Evolutionary conservation across 2,329 filamentous ascomycete genomes (phyloP).

Genomic region (Lecanicillium sp.): DNA sequence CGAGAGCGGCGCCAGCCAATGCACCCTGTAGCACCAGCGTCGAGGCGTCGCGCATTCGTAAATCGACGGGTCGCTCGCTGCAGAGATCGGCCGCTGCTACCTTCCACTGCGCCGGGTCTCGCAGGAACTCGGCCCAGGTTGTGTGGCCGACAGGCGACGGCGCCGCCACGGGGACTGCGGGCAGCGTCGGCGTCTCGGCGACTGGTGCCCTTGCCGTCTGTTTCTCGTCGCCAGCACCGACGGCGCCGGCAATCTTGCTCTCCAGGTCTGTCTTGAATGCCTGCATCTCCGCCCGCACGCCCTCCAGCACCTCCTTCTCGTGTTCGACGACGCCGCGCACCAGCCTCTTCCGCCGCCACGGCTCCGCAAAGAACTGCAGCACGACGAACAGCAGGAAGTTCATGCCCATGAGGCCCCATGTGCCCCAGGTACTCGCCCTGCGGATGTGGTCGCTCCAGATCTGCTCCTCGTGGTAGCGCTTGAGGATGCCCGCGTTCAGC

Average conservation of each 20-base stretch:
- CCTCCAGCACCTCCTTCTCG: slow-evolving; percentile 54
- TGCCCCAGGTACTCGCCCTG: slow-evolving; percentile 95
- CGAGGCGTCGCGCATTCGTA: slow-evolving; percentile 66
- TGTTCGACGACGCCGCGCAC: slow-evolving; percentile 79
- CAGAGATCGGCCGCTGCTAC: slow-evolving; percentile 50
- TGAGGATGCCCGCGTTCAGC: slow-evolving; percentile 76
- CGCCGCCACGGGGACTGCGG: neutral
- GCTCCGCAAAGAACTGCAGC: slow-evolving; percentile 85
- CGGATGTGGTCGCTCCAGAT: slow-evolving; percentile 98
- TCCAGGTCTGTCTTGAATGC: slow-evolving; percentile 26
- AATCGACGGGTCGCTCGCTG: slow-evolving; percentile 57
- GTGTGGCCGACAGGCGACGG: slow-evolving; percentile 4
- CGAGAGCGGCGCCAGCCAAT: slow-evolving; percentile 57
- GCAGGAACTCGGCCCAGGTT: slow-evolving; percentile 39
- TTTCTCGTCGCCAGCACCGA: slow-evolving; percentile 15
- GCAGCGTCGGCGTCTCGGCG: slow-evolving; percentile 8
- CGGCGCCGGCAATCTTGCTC: slow-evolving; percentile 17
- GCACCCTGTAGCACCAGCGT: slow-evolving; percentile 63
- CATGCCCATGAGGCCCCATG: slow-evolving; percentile 95
- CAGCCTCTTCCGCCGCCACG: slow-evolving; percentile 76
- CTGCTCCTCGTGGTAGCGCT: slow-evolving; percentile 96
- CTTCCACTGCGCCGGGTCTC: slow-evolving; percentile 41
- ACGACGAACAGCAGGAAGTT: slow-evolving; percentile 86
- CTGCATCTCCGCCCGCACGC: slow-evolving; percentile 39
- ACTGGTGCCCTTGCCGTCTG: slow-evolving; percentile 15